Base-by-base conservation (phyloP, 495 filamentous ascomycete species). In the Daldinia bambusicola region DNA sequence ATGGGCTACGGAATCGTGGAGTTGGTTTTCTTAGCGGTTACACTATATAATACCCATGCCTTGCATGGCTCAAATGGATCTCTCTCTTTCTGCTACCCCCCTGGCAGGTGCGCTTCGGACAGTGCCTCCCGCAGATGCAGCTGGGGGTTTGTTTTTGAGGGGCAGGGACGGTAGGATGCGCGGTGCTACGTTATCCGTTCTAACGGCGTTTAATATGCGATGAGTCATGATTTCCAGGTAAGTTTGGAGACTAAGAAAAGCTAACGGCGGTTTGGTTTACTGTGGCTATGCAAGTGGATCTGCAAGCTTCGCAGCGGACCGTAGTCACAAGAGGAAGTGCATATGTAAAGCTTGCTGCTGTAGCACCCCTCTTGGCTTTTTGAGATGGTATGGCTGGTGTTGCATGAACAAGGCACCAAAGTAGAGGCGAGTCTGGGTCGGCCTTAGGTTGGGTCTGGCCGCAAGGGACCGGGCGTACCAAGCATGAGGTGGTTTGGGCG, bases 311-410 rank as follows among this genome's bases (percentile, higher is more conserved):
- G 70, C 77, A 76, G 77, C 77, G 76, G 68, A 74, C 74, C 74
- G 76, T 75, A 75, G 76, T 79, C 77, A 79, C 77, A 72, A 75
- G 75, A 75, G 74, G 75, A 74, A 71, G 58, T 66, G 70, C 70
- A 73, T 73, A 73, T 73, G 70, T 73, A 73, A 66, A 69, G 70
- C 61, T 56, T 65, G 61, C 61, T 66, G 70, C 62, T 55, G 61
- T 45, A 53, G 55, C 55, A 59, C 65, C 34, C 64, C 40, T 40
- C 26, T 53, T 52, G 32, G 20, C 48, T 6, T 53, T 53, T 40
- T 72, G 57, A 37, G n/a, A 38, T 53, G 32, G 20, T 16, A 36
- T 63, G 10, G 43, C 18, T 48, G 38, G 64, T 50, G 69, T 71
- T 63, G 55, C 61, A 67, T 66, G 56, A 48, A 53, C 57, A 34